These are phyloP conservation scores for Lichtheimia ramosa DNA, from an alignment of 371 early-diverging fungal genomes.

Conservation along the genomic window DNA sequence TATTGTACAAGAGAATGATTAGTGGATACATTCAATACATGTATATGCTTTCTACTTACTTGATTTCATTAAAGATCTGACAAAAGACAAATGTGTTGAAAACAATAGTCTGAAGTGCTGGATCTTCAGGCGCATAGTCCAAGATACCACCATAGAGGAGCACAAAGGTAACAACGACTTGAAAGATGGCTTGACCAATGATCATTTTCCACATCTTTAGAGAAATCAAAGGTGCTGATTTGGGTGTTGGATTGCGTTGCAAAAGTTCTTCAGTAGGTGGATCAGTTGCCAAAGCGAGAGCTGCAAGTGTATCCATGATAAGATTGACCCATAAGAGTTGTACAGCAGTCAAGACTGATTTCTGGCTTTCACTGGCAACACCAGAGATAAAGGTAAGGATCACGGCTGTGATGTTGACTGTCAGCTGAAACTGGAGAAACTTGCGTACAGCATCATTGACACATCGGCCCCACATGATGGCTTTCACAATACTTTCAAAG, in stretches of 20 bases:
- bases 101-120: conserved; percentile 57
- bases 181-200: conserved; percentile 60
- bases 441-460: conserved; percentile 81
- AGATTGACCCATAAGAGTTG: conserved; percentile 83
- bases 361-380: conserved; percentile 41
- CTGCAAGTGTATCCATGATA: conserved; percentile 82
- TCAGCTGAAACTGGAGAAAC: conserved; percentile 80
- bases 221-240: conserved; percentile 64
- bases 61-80: conserved; percentile 79
- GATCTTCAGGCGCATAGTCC: conserved; percentile 22
- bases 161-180: conserved; percentile 55
- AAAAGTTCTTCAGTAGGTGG: conserved; percentile 67
- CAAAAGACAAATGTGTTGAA: conserved; percentile 82
- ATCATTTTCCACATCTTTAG: conserved; percentile 78
- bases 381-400: conserved; percentile 66
- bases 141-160: conserved; percentile 49
- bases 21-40: background rate
- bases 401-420: conserved; percentile 78
- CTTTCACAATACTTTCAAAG: conserved; percentile 75
- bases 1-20: conserved; percentile 19
- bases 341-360: conserved; percentile 67
- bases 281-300: conserved; percentile 78
- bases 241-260: conserved; percentile 60
- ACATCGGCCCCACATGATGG: conserved; percentile 79
- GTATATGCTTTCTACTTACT: conserved; percentile 26